Evolutionary conservation across 352 stramenopile genomes (phyloP).

Genomic region (Pythium rishiriense): DNA sequence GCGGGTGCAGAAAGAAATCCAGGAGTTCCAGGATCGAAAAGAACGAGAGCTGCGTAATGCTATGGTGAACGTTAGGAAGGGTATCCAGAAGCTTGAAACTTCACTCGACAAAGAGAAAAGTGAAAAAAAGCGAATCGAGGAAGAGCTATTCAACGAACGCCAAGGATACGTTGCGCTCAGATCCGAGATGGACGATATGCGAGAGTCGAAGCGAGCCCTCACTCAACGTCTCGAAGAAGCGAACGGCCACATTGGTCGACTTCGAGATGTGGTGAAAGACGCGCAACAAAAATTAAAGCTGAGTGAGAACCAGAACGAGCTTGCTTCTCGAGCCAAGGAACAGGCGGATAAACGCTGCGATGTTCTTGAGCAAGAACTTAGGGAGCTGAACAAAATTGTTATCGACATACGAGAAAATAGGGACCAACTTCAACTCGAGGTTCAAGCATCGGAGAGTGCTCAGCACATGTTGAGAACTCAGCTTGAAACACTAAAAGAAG

Average conservation of each 20-base stretch:
- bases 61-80: slow-evolving; percentile 74
- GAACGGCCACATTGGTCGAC: slow-evolving; percentile 63
- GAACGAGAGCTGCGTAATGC: slow-evolving; percentile 62
- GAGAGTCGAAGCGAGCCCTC: slow-evolving; percentile 44
- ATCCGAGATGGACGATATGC: slow-evolving; percentile 48
- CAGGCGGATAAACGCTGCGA: slow-evolving; percentile 1
- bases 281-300: slow-evolving; percentile 32
- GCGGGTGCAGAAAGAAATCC: slow-evolving; percentile 47
- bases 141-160: slow-evolving; percentile 49
- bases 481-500: slow-evolving; percentile 1
- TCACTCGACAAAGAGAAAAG: slow-evolving; percentile 45
- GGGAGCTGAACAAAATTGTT: neutral
- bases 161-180: slow-evolving; percentile 58
- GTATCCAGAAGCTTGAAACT: slow-evolving; percentile 67
- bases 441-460: neutral
- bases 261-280: slow-evolving; percentile 50
- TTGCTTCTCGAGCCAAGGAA: slow-evolving; percentile 7
- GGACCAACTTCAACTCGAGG: slow-evolving; percentile 9
- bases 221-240: slow-evolving; percentile 65
- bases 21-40: slow-evolving; percentile 67
- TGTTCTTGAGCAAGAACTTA: neutral
- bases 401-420: neutral
- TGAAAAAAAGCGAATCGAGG: slow-evolving; percentile 54
- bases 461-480: slow-evolving; percentile 2
- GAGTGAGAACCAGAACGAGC: slow-evolving; percentile 34